Conservation (phyloP, 2,329 filamentous ascomycete species). For the Aspergillus intermedius region DNA sequence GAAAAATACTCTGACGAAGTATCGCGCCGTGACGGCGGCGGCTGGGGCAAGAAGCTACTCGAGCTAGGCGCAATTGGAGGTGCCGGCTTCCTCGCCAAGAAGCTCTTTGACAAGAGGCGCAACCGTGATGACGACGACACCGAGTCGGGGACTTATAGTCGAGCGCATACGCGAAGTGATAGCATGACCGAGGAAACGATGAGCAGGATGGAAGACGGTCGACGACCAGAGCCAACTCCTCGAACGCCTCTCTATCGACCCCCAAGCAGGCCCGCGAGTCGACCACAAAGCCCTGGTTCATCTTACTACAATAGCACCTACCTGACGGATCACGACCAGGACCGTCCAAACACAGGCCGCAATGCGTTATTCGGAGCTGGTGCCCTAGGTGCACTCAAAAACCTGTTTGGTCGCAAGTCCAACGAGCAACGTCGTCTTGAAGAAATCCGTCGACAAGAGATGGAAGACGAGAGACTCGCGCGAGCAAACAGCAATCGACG, state of each 20-base stretch:
- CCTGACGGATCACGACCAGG: conserved; percentile 37
- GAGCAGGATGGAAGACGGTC: conserved; percentile 47
- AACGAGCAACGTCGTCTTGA: conserved; percentile 56
- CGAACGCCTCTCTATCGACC: conserved; percentile 27
- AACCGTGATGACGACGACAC: conserved; percentile 52
- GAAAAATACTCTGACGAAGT: conserved; percentile 59
- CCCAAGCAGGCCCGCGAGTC: conserved; percentile 26
- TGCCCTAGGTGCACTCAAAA: conserved; percentile 54
- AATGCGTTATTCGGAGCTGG: conserved; percentile 62
- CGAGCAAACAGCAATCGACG: conserved; percentile 53
- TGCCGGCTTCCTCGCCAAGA: conserved; percentile 56
- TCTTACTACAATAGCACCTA: conserved; percentile 37
- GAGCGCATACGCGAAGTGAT: conserved; percentile 44
- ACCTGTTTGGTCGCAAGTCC: conserved; percentile 55
- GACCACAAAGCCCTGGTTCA: conserved; percentile 28
- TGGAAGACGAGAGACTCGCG: conserved; percentile 48
- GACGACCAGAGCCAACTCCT: conserved; percentile 41
- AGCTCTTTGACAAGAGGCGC: conserved; percentile 49
- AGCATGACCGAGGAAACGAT: conserved; percentile 37
- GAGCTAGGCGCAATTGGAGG: conserved; percentile 57
- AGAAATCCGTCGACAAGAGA: conserved; percentile 44
- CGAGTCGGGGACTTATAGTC: conserved; percentile 47
- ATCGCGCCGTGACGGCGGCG: conserved; percentile 48
- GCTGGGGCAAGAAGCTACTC: conserved; percentile 56
- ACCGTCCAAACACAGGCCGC: conserved; percentile 44